Percentiles rank a stretch among this genome's conserved stretches.
These are phyloP conservation scores for Deinandra increscens DNA, from an alignment of 129 eudicot species.

Conservation along the genomic window DNA sequence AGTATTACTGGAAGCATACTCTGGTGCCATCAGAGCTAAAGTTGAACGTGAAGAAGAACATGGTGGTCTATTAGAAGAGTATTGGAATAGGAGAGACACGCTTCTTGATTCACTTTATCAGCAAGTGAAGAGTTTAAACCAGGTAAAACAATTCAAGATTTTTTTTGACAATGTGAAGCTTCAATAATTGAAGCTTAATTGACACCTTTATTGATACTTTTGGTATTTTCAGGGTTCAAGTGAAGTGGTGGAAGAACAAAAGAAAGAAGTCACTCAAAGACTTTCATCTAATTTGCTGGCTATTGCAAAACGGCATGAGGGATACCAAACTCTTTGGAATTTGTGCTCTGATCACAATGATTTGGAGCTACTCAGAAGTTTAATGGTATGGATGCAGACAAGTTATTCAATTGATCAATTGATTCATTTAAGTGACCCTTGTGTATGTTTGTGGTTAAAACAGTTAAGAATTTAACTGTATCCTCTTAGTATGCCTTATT, in stretches of 20 bases:
- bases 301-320: constrained; percentile 80
- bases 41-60: constrained; percentile 82
- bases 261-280: constrained; percentile 44
- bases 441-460: constrained; percentile 1
- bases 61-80: constrained; percentile 63
- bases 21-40: constrained; percentile 83
- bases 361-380: constrained; percentile 65
- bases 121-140: constrained; percentile 66
- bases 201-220: constrained; percentile 4
- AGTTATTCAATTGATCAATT: constrained; percentile 7
- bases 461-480: not conserved
- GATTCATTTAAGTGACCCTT: not conserved
- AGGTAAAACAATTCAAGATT: constrained; percentile 43
- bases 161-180: not conserved
- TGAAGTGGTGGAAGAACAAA: constrained; percentile 56
- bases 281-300: constrained; percentile 70
- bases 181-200: constrained; percentile 19
- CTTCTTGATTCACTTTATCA: constrained; percentile 77
- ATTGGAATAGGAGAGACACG: constrained; percentile 65
- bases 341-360: constrained; percentile 83
- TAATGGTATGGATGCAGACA: constrained; percentile 60
- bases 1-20: constrained; percentile 78
- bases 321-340: constrained; percentile 85
- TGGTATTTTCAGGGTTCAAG: constrained; percentile 49
- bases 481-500: not conserved